Base-by-base conservation (phyloP, 805 yeast genomes). In the Yamadazyma sp. region DNA sequence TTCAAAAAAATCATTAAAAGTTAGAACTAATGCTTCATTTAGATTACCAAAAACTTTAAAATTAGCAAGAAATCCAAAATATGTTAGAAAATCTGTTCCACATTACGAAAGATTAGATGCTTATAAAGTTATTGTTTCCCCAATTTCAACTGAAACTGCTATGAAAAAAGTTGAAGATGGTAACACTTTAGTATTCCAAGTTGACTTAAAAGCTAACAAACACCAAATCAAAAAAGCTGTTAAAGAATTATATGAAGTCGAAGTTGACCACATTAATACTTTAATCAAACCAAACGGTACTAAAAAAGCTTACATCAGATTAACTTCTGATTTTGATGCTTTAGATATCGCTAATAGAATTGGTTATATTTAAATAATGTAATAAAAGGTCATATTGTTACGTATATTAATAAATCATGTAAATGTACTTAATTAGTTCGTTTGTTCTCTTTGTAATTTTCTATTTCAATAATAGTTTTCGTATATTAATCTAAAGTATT, bases 291-390 rank as follows among this genome's bases (percentile, higher is more conserved):
- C 98, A 70, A 89, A 93, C 75, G 98, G 98, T 74, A 85, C 97
- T 78, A 93, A 93, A 87, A 93, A 93, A 83, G 98, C 98, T 69
- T 93, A 84, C 82, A 91, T 93, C 69, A 87, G 95, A 80, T 85
- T 93, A 71, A 87, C 98, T 66, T 91, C 96, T 70, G 98, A 93
- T 75, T 85, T 82, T 80, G 98, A 93, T 77, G 98, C 98, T 73
- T 85, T 93, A 70, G 98, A 93, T 73, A 88, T 93, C 73, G 98
- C 98, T 70, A 89, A 89, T 95, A 87, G 93, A 78, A 93, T 91
- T 69, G 98, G 98, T 77, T 89, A 88, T 94, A 83, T 91, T 73
- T 91, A 80, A 41, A 31, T 34, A 14, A 8, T 23, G 26, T 9
- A n/a, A 9, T n/a, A n/a, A n/a, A n/a, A n/a, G n/a, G n/a, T n/a